Conservation (phyloP, 305 asterid genomes). For the Andrographis paniculata region DNA sequence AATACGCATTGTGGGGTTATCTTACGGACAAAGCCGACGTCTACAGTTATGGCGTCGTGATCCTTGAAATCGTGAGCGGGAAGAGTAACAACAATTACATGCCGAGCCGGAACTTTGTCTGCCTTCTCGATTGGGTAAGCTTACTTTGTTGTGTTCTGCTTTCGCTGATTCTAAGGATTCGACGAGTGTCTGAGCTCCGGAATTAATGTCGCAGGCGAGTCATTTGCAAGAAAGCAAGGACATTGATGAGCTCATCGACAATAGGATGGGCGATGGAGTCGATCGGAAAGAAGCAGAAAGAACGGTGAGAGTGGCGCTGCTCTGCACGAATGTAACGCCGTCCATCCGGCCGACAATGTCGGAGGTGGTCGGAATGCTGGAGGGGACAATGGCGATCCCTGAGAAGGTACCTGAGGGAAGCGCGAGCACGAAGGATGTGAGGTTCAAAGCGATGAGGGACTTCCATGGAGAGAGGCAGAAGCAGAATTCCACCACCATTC, state of each 20-base stretch:
- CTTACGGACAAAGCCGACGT: slow-evolving; percentile 86
- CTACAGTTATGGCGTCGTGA: slow-evolving; percentile 84
- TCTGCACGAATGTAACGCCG: slow-evolving; percentile 73
- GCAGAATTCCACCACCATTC: slow-evolving; percentile 17
- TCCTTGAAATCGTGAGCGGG: slow-evolving; percentile 78
- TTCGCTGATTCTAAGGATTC: not conserved
- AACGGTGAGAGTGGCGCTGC: slow-evolving; percentile 51
- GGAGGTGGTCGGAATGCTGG: slow-evolving; percentile 75
- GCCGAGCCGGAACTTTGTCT: slow-evolving; percentile 51
- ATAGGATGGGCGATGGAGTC: slow-evolving; percentile 30
- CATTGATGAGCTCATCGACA: slow-evolving; percentile 49
- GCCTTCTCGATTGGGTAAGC: slow-evolving; percentile 88
- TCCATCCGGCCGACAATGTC: slow-evolving; percentile 79
- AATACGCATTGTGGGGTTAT: slow-evolving; percentile 92
- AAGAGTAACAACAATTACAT: slow-evolving; percentile 67
- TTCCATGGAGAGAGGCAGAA: slow-evolving; percentile 41
- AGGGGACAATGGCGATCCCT: slow-evolving; percentile 48
- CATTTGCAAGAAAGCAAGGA: slow-evolving; percentile 51
- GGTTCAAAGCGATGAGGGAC: slow-evolving; percentile 71
- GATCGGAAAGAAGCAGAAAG: slow-evolving; percentile 47
- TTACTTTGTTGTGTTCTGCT: slow-evolving; percentile 5
- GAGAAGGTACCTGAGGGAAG: slow-evolving; percentile 40
- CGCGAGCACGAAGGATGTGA: slow-evolving; percentile 42
- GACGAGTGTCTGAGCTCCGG: not conserved
- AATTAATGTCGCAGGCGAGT: slow-evolving; percentile 32